Percentiles rank a stretch among this genome's conserved stretches.
Conservation (phyloP, 495 filamentous ascomycete genomes). For the Trichoderma asperelloides region DNA sequence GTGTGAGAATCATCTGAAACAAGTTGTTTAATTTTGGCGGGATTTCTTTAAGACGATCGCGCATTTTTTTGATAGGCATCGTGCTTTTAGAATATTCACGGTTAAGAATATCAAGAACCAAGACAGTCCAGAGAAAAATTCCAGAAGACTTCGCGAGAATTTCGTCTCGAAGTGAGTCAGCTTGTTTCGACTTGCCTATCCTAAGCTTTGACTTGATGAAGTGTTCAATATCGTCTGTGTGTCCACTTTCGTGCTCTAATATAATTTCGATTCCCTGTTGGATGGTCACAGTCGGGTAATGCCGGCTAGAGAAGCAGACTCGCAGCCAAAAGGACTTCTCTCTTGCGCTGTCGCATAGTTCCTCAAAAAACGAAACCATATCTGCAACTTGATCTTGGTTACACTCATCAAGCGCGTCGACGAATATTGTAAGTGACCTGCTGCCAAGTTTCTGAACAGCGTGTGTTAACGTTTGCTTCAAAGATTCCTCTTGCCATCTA, state of each 20-base stretch:
- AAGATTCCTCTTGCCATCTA: conserved; percentile 9
- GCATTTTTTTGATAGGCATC: conserved; percentile 14
- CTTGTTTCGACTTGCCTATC: conserved; percentile 15
- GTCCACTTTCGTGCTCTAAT: conserved; percentile 19
- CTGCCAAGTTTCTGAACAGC: conserved; percentile 18
- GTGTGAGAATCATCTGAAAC: conserved; percentile 28
- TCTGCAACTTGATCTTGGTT: conserved; percentile 24
- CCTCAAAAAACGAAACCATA: conserved; percentile 28
- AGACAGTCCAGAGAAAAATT: conserved; percentile 41
- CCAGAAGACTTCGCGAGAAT: conserved; percentile 33
- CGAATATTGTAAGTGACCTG: conserved; percentile 22
- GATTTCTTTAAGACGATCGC: conserved; percentile 18
- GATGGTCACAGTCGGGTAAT: conserved; percentile 39
- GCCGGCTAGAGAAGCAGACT: conserved; percentile 41
- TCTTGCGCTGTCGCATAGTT: conserved; percentile 16
- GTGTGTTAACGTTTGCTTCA: conserved; percentile 24
- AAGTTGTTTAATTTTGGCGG: conserved; percentile 25
- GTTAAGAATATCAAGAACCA: conserved; percentile 39
- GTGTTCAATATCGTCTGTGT: conserved; percentile 18
- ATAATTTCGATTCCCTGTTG: conserved; percentile 21
- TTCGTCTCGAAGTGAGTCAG: conserved; percentile 20
- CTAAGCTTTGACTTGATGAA: conserved; percentile 18
- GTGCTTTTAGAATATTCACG: conserved; percentile 26
- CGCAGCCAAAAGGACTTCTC: conserved; percentile 12
- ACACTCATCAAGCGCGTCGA: conserved; percentile 39